A percentile compares a stretch with the other conserved stretches of the same genome.
These are phyloP conservation scores for Ilex asprella DNA, from an alignment of 257 asterid genomes.

Conservation along the genomic window DNA sequence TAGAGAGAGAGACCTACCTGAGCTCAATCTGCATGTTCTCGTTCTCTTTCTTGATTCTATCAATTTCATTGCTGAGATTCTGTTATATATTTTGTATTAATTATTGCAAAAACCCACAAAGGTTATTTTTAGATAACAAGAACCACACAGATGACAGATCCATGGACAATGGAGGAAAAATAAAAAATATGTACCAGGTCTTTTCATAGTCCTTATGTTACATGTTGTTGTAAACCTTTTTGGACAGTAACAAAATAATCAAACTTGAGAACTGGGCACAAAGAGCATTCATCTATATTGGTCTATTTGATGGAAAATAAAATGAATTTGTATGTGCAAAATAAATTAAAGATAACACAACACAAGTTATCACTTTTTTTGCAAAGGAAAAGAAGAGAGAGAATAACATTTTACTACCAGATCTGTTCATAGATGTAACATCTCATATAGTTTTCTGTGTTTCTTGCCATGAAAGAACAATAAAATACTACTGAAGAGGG, in stretches of 20 bases:
- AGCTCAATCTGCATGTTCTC: slow-evolving; percentile 93
- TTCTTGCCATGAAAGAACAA: slow-evolving; percentile 4
- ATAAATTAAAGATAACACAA: not conserved
- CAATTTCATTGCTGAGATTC: slow-evolving; percentile 89
- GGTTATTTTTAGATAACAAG: not conserved
- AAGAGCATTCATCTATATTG: not conserved
- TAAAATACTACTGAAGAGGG: not conserved
- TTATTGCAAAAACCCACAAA: not conserved
- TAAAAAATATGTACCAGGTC: not conserved
- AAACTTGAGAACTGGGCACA: too few relatives aligned
- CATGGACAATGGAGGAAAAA: not conserved
- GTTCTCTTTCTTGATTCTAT: slow-evolving; percentile 87
- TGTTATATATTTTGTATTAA: slow-evolving; percentile 16
- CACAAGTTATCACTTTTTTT: slow-evolving; percentile 12
- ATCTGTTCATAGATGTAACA: slow-evolving; percentile 28
- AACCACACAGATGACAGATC: not conserved
- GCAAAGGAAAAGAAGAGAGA: slow-evolving; percentile 46
- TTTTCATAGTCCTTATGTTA: not conserved
- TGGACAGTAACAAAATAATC: not conserved
- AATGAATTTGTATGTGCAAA: slow-evolving; percentile 6
- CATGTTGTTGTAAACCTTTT: too few relatives aligned
- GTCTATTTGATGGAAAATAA: too few relatives aligned
- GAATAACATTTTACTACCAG: slow-evolving; percentile 14
- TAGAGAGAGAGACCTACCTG: slow-evolving; percentile 36
- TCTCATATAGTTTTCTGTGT: slow-evolving; percentile 8